Evolutionary conservation across 768 basidiomycete genomes (phyloP).

Genomic region (Exsudoporus frostii): DNA sequence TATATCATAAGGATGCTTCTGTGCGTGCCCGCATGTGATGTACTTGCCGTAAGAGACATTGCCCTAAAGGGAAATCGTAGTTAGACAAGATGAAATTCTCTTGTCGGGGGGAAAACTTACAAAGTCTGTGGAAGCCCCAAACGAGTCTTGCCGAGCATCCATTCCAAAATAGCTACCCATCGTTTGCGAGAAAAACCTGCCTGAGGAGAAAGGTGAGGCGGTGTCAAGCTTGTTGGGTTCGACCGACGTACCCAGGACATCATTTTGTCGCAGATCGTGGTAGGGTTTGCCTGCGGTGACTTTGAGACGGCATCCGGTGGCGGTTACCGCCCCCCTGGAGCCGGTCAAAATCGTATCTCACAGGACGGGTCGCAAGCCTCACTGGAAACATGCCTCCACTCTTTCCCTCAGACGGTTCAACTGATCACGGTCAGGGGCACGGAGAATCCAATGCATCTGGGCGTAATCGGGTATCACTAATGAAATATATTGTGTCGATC

Average conservation of each 20-base stretch:
- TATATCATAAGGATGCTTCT: conserved; percentile 14
- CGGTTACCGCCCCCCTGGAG: conserved; percentile 60
- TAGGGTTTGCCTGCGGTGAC: conserved; percentile 42
- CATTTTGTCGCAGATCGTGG: conserved; percentile 59
- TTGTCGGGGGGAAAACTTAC: conserved; percentile 40
- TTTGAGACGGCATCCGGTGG: conserved; percentile 55
- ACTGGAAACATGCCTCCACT: conserved; percentile 72
- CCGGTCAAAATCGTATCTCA: conserved; percentile 6
- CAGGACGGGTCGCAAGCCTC: conserved; percentile 22
- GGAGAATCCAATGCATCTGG: conserved; percentile 66
- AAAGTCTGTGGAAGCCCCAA: conserved; percentile 73
- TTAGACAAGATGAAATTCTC: conserved; percentile 1
- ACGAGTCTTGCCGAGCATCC: conserved; percentile 32
- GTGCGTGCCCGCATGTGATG: conserved; percentile 9
- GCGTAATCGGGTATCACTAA: conserved; percentile 84
- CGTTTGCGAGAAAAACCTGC: conserved; percentile 49
- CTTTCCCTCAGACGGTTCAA: conserved; percentile 53
- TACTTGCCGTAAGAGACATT: conserved; percentile 66
- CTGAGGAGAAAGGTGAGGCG: conserved; percentile 33
- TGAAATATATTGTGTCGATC: not conserved
- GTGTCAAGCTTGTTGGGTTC: not conserved
- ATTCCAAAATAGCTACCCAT: conserved; percentile 45
- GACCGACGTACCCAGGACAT: conserved; percentile 43
- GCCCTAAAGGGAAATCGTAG: conserved; percentile 44
- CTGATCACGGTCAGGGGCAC: conserved; percentile 63